Base-by-base conservation (phyloP, 225 moss, liverwort and hornwort genomes). In the Pleurozium schreberi region DNA sequence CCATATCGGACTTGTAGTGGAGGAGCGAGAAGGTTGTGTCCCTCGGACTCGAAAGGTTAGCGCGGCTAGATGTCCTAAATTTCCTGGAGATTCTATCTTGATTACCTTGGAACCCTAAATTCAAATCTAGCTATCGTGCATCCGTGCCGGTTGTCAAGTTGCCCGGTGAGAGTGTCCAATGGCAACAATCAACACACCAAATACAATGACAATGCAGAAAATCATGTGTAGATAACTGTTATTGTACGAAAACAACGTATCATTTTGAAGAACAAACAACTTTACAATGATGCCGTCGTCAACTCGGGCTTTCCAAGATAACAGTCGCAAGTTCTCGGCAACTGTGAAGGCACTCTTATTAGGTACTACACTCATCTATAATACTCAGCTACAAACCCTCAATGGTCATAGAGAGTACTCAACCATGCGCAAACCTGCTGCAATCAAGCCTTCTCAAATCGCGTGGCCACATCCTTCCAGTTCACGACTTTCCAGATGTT, bases 401-500 rank as follows among this genome's bases (percentile, higher is more conserved):
- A 57, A 75, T 64, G 86, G 73, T 89, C 89, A 77, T 50, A 78
- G 82, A 85, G 50, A 87, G 69, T 83, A 59, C 47, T 83, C 80
- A 90, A 80, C 81, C 80, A 83, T 67, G 50, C 33, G 40, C 64
- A 91, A 88, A 83, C 28, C 43, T 92, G 75, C 69, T 79, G 66
- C 89, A 82, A 14, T 91, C 83, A 93, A 55, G 92, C 88, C 63
- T 86, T 86, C 80, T 96, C 96, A 78, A 93, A 98, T 93, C 96
- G 93, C 12, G 90, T 84, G 38, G 95, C 85, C 82, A 97, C 98
- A 90, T 98, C 96, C 90, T 94, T 97, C 98, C 98, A 98, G 91
- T 98, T 97, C 40, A 97, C 96, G 53, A 97, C 97, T 83, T 96
- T 96, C 96, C 96, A 98, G 68, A 98, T 91, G 93, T 94, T 97